These are phyloP conservation scores for Choanephora cucurbitarum DNA, from an alignment of 371 early-diverging fungal genomes.

Conservation along the genomic window DNA sequence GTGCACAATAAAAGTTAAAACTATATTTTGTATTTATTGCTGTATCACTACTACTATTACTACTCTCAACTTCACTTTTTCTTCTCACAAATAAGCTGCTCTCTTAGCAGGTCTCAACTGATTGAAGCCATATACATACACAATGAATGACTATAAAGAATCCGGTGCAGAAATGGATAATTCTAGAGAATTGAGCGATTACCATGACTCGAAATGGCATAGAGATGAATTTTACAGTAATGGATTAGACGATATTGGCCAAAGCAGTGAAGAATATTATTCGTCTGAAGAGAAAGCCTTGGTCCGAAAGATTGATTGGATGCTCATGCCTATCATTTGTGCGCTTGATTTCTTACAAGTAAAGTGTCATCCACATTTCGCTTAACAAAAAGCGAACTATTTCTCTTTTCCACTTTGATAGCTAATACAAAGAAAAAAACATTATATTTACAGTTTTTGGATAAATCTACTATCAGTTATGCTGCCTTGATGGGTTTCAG, in stretches of 20 bases:
- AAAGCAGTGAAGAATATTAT: constrained; percentile 15
- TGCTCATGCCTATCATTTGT: constrained; percentile 40
- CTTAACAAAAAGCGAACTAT: too few relatives aligned
- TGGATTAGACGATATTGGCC: constrained; percentile 3
- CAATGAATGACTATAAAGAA: neutral
- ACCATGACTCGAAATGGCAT: constrained; percentile 20
- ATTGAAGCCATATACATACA: neutral
- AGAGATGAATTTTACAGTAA: constrained; percentile 24
- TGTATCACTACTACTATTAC: constrained; percentile 12
- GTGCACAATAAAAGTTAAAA: constrained; percentile 19
- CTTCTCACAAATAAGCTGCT: neutral
- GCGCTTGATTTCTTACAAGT: constrained; percentile 44
- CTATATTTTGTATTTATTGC: neutral
- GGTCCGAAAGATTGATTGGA: constrained; percentile 39
- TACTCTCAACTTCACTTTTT: neutral
- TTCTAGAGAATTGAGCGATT: neutral
- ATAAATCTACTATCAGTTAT: constrained; percentile 27
- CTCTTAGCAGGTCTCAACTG: neutral
- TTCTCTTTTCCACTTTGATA: neutral
- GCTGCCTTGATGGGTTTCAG: constrained; percentile 22
- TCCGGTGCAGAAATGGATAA: neutral
- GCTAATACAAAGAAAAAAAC: neutral
- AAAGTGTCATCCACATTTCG: neutral
- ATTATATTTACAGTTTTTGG: constrained; percentile 15
- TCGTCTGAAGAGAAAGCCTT: constrained; percentile 38